phyloP scores from a whole-genome alignment of 176 grass and related monocot species.

The Calamus simplicifolius region DNA sequence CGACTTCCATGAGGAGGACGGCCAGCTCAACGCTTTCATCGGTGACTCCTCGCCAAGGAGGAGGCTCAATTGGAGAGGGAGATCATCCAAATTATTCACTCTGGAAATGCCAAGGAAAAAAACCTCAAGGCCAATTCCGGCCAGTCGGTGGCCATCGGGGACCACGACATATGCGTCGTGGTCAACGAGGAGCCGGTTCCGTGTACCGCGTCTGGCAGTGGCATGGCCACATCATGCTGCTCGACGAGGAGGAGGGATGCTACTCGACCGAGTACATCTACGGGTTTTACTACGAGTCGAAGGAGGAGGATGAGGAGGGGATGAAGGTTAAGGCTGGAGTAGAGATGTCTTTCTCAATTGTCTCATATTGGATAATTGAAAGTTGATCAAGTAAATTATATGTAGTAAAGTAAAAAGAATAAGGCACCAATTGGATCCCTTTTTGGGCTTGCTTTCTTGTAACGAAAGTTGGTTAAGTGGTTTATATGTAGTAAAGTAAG shows the following conservation, averaged over 20 bases:
- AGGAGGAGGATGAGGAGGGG: slow-evolving; percentile 15
- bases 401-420: too few species aligned
- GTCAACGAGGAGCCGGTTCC: slow-evolving; percentile 66
- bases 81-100: slow-evolving; percentile 52
- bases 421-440: too few species aligned
- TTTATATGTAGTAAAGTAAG: too few species aligned
- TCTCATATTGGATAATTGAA: too few species aligned
- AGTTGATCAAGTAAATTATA: too few species aligned
- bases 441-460: too few species aligned
- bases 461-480: too few species aligned
- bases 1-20: slow-evolving; percentile 20
- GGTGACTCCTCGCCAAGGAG: slow-evolving; percentile 45
- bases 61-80: slow-evolving; percentile 83
- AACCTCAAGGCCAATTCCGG: slow-evolving; percentile 78
- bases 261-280: slow-evolving; percentile 79
- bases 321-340: slow-evolving; percentile 20
- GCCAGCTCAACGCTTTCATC: slow-evolving; percentile 8
- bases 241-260: slow-evolving; percentile 84
- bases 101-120: slow-evolving; percentile 48
- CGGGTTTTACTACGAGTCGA: slow-evolving; percentile 85
- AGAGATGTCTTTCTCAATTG: too few species aligned
- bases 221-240: slow-evolving; percentile 96
- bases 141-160: slow-evolving; percentile 78
- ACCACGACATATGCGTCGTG: slow-evolving; percentile 73
- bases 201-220: slow-evolving; percentile 97